Evolutionary conservation across 208 protist species (phyloP), one percentile per base, ranked within the genome.

Genomic region (Acanthamoeba rhysodes): DNA sequence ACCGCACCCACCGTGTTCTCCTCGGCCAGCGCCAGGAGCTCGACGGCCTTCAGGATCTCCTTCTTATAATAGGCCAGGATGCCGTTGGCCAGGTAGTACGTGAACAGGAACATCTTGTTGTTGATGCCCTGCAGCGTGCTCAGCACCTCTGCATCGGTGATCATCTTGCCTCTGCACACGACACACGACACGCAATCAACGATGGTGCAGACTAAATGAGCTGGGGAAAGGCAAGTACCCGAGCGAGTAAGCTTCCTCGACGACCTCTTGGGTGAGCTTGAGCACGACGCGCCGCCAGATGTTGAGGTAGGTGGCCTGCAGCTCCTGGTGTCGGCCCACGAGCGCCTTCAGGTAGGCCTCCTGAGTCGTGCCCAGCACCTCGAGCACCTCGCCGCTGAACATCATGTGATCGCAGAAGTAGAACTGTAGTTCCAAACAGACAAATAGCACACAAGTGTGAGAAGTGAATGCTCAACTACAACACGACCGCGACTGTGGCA

Each of bases 31-130:
- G 3, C 18, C 18, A 12, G 64, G 45, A 4, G 24, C 29, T 88
- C 48, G 57, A 55, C 9, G 41, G 41, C 41, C 4, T 8, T 2
- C 9, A 10, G 41, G n/a, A n/a, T n/a, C n/a, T 45, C 41, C 4
- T 5, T 0, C 41, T 59, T 27, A 18, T 22, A 88, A 34, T 88
- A 88, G 50, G 57, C 57, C 50, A 88, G 80, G 57, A 88, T 88
- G 57, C 80, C 80, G 57, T 88, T 88, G 45, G 80, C 80, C 45
- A 88, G 80, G 57, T 88, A 62, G 80, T 88, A 88, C 6, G 80
- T 24, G 57, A 88, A 88, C 41, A 88, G 80, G 48, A 88, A 88
- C 80, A 88, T 88, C 57, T 88, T 88, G 80, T 88, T 88, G 48
- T 88, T 88, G 32, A 88, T 32, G 80, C 20, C 32, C 29, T 0